Percentiles rank a stretch among this genome's conserved stretches.
phyloP scores from a whole-genome alignment of 2,329 filamentous ascomycete species.

The Pseudocercospora crystallina region DNA sequence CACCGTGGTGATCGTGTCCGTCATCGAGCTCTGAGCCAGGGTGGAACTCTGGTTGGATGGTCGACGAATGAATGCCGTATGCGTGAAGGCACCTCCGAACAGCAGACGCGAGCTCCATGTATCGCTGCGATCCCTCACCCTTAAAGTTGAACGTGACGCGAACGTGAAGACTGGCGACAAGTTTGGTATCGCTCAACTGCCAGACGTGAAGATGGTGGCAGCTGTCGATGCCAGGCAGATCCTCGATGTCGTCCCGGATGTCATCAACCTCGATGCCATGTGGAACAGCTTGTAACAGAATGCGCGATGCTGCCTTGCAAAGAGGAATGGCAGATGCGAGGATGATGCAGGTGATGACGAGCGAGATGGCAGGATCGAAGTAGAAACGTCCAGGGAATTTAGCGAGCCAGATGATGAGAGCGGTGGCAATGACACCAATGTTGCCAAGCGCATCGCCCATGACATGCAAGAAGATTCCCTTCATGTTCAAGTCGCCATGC shows the following conservation, averaged over 20 bases:
- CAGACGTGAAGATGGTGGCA: constrained; percentile 97
- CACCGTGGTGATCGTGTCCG: constrained; percentile 31
- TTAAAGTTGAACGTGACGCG: constrained; percentile 89
- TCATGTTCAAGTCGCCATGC: constrained; percentile 92
- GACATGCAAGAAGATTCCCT: constrained; percentile 67
- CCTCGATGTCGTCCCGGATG: constrained; percentile 86
- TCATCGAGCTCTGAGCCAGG: constrained; percentile 34
- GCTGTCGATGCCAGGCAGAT: constrained; percentile 78
- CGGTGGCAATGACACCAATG: constrained; percentile 79
- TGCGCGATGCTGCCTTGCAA: constrained; percentile 76
- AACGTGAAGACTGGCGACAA: constrained; percentile 90
- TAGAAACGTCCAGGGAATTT: constrained; percentile 80
- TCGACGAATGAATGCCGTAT: constrained; percentile 94
- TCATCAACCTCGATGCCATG: constrained; percentile 84
- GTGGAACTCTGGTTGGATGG: constrained; percentile 86
- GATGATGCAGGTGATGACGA: constrained; percentile 83
- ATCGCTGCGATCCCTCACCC: constrained; percentile 69
- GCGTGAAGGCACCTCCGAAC: constrained; percentile 87
- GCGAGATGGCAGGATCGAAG: constrained; percentile 85
- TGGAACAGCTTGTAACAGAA: constrained; percentile 90
- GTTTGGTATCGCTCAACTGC: constrained; percentile 93
- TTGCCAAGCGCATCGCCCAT: constrained; percentile 84
- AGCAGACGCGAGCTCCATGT: constrained; percentile 84
- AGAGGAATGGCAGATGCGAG: constrained; percentile 73
- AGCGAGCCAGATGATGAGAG: constrained; percentile 88